phyloP scores from a whole-genome alignment of 257 asterid genomes.

The Solanum pinnatisectum region DNA sequence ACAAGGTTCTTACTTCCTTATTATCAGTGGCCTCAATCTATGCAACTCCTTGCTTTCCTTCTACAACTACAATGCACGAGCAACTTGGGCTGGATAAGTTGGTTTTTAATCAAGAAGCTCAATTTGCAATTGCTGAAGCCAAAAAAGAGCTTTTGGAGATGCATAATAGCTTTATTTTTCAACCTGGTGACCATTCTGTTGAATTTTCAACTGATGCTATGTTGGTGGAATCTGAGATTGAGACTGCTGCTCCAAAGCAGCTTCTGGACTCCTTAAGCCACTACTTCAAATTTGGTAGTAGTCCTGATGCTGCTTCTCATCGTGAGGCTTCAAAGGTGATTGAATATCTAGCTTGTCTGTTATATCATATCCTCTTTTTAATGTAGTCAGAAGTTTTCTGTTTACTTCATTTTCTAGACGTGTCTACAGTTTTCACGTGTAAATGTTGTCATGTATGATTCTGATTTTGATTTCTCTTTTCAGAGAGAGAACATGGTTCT shows the following conservation, averaged over 20 bases:
- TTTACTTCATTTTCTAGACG: background rate
- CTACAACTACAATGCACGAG: constrained; percentile 17
- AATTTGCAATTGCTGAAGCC: constrained; percentile 42
- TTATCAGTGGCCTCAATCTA: constrained; percentile 49
- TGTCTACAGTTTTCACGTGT: background rate
- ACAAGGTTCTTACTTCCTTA: constrained; percentile 41
- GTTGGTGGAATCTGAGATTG: constrained; percentile 42
- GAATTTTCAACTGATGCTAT: constrained; percentile 38
- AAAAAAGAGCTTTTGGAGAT: constrained; percentile 48
- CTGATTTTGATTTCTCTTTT: constrained; percentile 6
- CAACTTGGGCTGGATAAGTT: constrained; percentile 18
- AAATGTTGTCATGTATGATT: constrained; percentile 11
- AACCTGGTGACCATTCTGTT: constrained; percentile 23
- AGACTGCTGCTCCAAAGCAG: constrained; percentile 50
- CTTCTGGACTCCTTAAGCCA: constrained; percentile 47
- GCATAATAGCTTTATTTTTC: constrained; percentile 28
- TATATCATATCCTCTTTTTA: background rate
- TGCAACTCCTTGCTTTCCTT: constrained; percentile 26
- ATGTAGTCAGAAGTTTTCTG: background rate
- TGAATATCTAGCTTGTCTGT: background rate
- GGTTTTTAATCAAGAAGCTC: constrained; percentile 19
- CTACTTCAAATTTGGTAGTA: constrained; percentile 29
- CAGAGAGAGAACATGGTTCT: constrained; percentile 68
- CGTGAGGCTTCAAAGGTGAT: constrained; percentile 58
- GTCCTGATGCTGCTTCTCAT: constrained; percentile 32